A percentile compares a stretch with the other conserved stretches of the same genome.
These are phyloP conservation scores for Chrysoporthe cubensis DNA, from an alignment of 2,329 filamentous ascomycete genomes.

Conservation along the genomic window DNA sequence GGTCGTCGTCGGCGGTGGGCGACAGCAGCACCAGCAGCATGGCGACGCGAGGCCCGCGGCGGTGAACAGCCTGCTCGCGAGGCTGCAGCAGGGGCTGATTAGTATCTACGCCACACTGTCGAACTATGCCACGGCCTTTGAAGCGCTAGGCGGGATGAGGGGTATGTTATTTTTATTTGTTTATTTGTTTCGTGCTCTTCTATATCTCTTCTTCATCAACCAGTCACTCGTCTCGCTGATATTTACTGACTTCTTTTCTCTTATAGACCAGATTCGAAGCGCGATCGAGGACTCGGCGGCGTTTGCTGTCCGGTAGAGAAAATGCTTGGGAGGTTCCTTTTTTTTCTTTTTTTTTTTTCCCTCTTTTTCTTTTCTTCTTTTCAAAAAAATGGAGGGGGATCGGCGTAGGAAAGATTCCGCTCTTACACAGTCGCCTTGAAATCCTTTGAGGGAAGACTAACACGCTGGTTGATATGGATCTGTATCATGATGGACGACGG, in stretches of 20 bases:
- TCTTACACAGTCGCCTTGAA: too few relatives aligned
- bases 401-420: too few relatives aligned
- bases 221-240: too few relatives aligned
- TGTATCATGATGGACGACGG: background rate
- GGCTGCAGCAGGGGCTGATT: slow-evolving; percentile 46
- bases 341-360: too few relatives aligned
- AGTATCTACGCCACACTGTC: slow-evolving; percentile 47
- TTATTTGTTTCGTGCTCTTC: background rate
- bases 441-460: too few relatives aligned
- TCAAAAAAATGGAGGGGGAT: background rate
- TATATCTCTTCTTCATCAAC: too few relatives aligned
- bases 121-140: slow-evolving; percentile 49
- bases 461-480: background rate
- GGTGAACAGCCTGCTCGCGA: slow-evolving; percentile 41
- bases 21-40: slow-evolving; percentile 1
- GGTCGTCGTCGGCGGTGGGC: slow-evolving; percentile 6
- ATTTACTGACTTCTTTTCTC: background rate
- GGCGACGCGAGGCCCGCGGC: slow-evolving; percentile 26
- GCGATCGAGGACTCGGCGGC: slow-evolving; percentile 33
- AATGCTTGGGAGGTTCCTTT: background rate
- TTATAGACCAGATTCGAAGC: slow-evolving; percentile 34
- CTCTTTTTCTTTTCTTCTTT: too few relatives aligned
- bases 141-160: slow-evolving; percentile 51
- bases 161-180: slow-evolving; percentile 35
- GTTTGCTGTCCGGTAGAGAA: slow-evolving; percentile 19